Evolutionary conservation across 2,329 filamentous ascomycete genomes (phyloP).

Genomic region (Fusarium albosuccineum): DNA sequence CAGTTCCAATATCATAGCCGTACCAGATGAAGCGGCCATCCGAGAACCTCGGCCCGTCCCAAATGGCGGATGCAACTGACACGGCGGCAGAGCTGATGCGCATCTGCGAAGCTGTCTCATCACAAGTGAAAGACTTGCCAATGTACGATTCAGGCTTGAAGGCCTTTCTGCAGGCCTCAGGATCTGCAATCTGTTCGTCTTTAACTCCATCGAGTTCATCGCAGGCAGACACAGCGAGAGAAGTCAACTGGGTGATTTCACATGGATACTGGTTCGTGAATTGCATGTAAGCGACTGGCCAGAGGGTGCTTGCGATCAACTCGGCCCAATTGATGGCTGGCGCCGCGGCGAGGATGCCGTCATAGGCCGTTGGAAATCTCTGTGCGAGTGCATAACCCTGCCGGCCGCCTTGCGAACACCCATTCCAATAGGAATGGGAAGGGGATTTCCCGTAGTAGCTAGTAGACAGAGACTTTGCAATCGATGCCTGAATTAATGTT

Average conservation of each 20-base stretch:
- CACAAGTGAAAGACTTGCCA: background rate
- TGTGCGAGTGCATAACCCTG: background rate
- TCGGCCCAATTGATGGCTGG: background rate
- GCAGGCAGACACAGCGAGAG: no score
- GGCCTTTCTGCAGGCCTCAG: no score
- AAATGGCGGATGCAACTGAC: constrained; percentile 2
- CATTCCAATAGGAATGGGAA: background rate
- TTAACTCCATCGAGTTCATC: no score
- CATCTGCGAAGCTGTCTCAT: background rate
- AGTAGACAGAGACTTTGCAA: no score
- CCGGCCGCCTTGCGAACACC: background rate
- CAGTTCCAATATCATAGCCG: no score
- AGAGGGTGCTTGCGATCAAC: background rate
- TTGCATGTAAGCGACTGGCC: background rate
- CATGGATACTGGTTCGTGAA: no score
- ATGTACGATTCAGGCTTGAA: background rate
- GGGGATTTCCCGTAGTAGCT: no score
- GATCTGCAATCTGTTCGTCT: no score
- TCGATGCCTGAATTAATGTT: no score
- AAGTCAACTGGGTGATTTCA: no score
- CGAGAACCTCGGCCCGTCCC: background rate
- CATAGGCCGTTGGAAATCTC: background rate
- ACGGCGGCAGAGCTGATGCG: background rate
- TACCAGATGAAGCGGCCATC: no score
- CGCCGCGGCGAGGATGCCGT: background rate